phyloP scores from a whole-genome alignment of 352 stramenopile species.

The Pythium phragmiticola region DNA sequence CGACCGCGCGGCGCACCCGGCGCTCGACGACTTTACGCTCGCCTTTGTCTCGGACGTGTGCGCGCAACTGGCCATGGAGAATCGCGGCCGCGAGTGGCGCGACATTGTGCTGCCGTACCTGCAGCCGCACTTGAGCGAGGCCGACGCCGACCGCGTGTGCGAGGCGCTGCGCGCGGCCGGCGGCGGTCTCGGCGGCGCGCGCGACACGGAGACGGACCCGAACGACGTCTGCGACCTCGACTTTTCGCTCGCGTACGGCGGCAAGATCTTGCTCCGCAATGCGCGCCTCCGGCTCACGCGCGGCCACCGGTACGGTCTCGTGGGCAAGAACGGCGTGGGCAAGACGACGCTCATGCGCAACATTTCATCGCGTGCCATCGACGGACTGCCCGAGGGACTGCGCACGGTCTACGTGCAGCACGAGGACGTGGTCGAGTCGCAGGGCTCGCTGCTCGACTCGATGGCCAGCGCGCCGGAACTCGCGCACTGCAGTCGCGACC shows the following conservation, averaged over 20 bases:
- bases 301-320: constrained; percentile 94
- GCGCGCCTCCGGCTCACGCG: constrained; percentile 93
- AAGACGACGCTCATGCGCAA: constrained; percentile 96
- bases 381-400: constrained; percentile 89
- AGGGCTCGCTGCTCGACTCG: constrained; percentile 65
- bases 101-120: constrained; percentile 53
- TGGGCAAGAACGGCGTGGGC: constrained; percentile 96
- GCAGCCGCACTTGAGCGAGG: constrained; percentile 52
- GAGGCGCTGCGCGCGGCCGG: constrained; percentile 51
- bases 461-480: constrained; percentile 72
- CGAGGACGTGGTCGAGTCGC: constrained; percentile 93
- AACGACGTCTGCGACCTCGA: constrained; percentile 74
- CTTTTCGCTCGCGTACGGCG: constrained; percentile 73
- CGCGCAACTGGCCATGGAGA: constrained; percentile 54
- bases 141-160: constrained; percentile 46
- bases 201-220: constrained; percentile 54
- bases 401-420: constrained; percentile 97
- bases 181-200: constrained; percentile 49
- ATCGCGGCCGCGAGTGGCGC: constrained; percentile 57
- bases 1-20: constrained; percentile 44
- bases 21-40: constrained; percentile 51
- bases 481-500: constrained; percentile 64
- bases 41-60: constrained; percentile 66
- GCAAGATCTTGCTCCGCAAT: constrained; percentile 97
- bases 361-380: constrained; percentile 88